A percentile compares a stretch with the other conserved stretches of the same genome.
Evolutionary conservation across 148 eudicot species (phyloP).

Genomic region (Rheum nobile): DNA sequence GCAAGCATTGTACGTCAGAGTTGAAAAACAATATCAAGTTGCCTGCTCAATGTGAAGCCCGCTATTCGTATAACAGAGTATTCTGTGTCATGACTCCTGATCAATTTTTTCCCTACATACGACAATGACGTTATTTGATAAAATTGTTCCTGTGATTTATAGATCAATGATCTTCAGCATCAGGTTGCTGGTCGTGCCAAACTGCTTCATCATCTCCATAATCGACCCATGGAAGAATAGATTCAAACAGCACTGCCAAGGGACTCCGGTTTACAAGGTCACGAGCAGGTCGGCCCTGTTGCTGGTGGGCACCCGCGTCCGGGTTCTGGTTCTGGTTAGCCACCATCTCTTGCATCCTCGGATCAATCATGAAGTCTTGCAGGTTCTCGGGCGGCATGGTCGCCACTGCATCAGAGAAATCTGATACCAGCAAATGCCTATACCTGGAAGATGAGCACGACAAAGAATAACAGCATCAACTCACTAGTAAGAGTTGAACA

Average conservation of each 20-base stretch:
- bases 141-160: background rate
- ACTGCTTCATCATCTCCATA: slow-evolving; percentile 1
- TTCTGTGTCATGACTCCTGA: too few species aligned
- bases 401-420: slow-evolving; percentile 78
- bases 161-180: slow-evolving; percentile 2
- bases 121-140: too few species aligned
- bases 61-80: background rate
- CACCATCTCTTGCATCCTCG: slow-evolving; percentile 35
- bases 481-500: background rate
- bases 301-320: slow-evolving; percentile 22
- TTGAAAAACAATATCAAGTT: background rate
- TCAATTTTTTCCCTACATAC: too few species aligned
- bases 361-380: slow-evolving; percentile 77
- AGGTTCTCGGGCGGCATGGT: slow-evolving; percentile 87
- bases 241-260: slow-evolving; percentile 68
- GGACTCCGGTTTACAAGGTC: slow-evolving; percentile 63
- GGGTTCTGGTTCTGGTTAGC: slow-evolving; percentile 29
- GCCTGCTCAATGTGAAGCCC: background rate
- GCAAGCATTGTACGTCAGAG: background rate
- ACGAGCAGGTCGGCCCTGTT: slow-evolving; percentile 42
- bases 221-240: slow-evolving; percentile 44
- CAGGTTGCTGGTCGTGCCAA: background rate
- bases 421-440: slow-evolving; percentile 59
- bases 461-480: background rate
- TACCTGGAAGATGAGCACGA: slow-evolving; percentile 39